Percentiles rank a stretch among this genome's conserved stretches.
Evolutionary conservation across 2,329 filamentous ascomycete species (phyloP).

Genomic region (Podosphaera fusca): DNA sequence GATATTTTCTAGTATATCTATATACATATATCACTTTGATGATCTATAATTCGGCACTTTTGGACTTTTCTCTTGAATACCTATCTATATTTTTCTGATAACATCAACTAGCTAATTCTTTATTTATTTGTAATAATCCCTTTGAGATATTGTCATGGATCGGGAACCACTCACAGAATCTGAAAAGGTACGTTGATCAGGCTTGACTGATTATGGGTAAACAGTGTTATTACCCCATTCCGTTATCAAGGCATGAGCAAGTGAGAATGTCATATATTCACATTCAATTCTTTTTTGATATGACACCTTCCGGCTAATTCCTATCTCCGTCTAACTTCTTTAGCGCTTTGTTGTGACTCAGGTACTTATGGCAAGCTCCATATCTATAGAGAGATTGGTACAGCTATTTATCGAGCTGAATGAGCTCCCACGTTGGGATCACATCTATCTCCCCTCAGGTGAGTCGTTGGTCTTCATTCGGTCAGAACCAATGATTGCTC

Average conservation of each 20-base stretch:
- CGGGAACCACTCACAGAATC: background rate
- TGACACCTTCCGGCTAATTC: slow-evolving; percentile 7
- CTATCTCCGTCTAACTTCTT: slow-evolving; percentile 7
- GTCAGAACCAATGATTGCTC: slow-evolving; percentile 4
- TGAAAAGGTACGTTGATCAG: background rate
- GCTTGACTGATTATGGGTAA: background rate
- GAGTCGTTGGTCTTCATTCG: background rate
- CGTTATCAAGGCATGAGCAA: background rate
- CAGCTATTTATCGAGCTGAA: background rate
- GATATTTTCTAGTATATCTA: too few relatives aligned
- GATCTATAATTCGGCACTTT: slow-evolving; percentile 1
- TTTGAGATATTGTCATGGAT: background rate
- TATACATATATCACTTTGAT: background rate
- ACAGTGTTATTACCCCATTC: background rate
- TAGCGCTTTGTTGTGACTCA: slow-evolving; percentile 2
- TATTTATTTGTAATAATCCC: background rate
- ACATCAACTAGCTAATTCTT: background rate
- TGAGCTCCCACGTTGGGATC: background rate
- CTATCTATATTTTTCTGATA: background rate
- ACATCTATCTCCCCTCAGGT: slow-evolving; percentile 1
- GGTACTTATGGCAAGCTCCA: background rate
- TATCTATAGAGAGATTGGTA: background rate
- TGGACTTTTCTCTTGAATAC: slow-evolving; percentile 4
- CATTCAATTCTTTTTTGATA: slow-evolving; percentile 3
- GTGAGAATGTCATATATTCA: background rate